Evolutionary conservation across 192 early-diverging fungal species (phyloP).

Genomic region (Endogone sp.): DNA sequence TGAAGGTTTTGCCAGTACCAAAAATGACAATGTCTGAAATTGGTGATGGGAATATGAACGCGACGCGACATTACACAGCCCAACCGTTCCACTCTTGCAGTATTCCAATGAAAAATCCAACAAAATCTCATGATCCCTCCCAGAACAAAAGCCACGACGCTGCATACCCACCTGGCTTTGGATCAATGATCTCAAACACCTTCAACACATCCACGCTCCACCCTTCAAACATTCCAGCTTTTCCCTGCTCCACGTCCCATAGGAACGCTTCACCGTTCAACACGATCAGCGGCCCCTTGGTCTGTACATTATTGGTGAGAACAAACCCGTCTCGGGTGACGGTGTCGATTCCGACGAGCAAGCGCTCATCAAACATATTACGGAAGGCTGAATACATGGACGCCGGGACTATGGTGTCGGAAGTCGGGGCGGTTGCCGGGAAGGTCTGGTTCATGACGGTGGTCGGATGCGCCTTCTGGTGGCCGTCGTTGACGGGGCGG

Average conservation of each 20-base stretch:
- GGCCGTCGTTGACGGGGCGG: constrained; percentile 3
- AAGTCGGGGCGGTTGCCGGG: constrained; percentile 9
- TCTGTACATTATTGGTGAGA: constrained; percentile 36
- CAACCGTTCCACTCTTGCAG: no score
- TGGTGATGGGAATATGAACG: no score
- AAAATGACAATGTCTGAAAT: constrained; percentile 53
- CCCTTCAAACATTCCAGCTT: constrained; percentile 22
- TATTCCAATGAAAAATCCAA: no score
- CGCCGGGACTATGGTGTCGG: constrained; percentile 13
- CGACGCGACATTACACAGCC: not conserved
- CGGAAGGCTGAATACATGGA: constrained; percentile 35
- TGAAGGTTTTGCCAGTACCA: constrained; percentile 50
- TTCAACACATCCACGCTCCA: constrained; percentile 46
- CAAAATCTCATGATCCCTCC: no score
- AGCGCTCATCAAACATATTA: constrained; percentile 53
- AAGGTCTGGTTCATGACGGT: constrained; percentile 17
- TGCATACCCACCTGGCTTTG: constrained; percentile 46
- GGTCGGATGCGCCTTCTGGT: constrained; percentile 9
- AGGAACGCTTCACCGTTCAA: constrained; percentile 50
- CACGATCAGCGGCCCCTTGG: constrained; percentile 45
- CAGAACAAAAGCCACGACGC: not conserved
- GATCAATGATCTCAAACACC: constrained; percentile 50
- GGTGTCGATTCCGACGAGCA: constrained; percentile 33
- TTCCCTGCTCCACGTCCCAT: constrained; percentile 42
- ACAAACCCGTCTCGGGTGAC: constrained; percentile 55